phyloP scores from a whole-genome alignment of 257 asterid genomes.

The Cinchona pubescens region DNA sequence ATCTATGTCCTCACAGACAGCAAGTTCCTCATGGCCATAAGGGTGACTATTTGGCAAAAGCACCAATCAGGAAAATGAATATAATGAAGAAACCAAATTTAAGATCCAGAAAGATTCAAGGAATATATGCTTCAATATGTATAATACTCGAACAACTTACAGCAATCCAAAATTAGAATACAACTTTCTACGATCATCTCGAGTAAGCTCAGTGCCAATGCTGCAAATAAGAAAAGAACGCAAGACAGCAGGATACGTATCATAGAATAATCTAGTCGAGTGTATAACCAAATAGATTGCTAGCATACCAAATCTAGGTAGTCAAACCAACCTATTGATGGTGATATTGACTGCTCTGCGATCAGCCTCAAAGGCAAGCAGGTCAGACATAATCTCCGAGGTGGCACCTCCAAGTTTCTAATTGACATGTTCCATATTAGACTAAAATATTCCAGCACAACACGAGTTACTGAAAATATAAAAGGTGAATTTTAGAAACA shows the following conservation, averaged over 20 bases:
- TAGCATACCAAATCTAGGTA: not conserved
- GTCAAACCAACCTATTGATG: constrained; percentile 59
- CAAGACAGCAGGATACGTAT: not conserved
- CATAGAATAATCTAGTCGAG: not conserved
- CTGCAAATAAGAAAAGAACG: constrained; percentile 40
- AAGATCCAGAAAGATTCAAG: constrained; percentile 1
- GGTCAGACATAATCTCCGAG: constrained; percentile 89
- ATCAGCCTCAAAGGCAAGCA: constrained; percentile 88
- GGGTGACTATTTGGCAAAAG: constrained; percentile 55
- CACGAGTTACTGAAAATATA: not conserved
- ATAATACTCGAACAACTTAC: constrained; percentile 57
- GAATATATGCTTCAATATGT: not conserved
- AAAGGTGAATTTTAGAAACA: constrained; percentile 12
- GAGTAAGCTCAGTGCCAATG: constrained; percentile 94
- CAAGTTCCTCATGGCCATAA: constrained; percentile 92
- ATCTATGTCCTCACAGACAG: constrained; percentile 81
- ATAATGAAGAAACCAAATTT: not conserved
- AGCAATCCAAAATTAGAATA: constrained; percentile 88
- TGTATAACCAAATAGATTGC: not conserved
- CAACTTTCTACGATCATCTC: constrained; percentile 84
- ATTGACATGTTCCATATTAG: constrained; percentile 20
- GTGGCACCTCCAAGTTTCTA: constrained; percentile 97
- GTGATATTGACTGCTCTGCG: constrained; percentile 94
- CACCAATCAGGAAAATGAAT: constrained; percentile 26
- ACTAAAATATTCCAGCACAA: constrained; percentile 11